Conservation (phyloP, 2,329 filamentous ascomycete species). For the Hypomyces rosellus region DNA sequence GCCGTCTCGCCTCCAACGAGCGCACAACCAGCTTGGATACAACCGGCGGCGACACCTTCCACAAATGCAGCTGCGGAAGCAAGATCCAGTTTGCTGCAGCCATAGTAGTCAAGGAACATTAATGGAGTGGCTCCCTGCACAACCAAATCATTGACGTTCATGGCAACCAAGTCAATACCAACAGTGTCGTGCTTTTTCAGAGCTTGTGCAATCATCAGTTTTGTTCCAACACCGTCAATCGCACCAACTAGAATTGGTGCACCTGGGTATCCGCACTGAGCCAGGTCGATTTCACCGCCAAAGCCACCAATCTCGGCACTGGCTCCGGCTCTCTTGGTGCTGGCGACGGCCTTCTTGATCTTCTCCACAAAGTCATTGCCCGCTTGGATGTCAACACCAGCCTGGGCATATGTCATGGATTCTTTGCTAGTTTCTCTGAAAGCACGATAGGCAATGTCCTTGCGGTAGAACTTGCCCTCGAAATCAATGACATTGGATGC, state of each 20-base stretch:
- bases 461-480: slow-evolving; percentile 83
- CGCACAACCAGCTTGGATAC: slow-evolving; percentile 76
- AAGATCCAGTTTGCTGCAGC: slow-evolving; percentile 80
- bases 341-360: slow-evolving; percentile 85
- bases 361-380: slow-evolving; percentile 88
- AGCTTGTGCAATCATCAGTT: slow-evolving; percentile 89
- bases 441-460: slow-evolving; percentile 80
- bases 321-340: slow-evolving; percentile 77
- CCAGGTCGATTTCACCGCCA: slow-evolving; percentile 60
- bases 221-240: slow-evolving; percentile 94
- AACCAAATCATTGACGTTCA: slow-evolving; percentile 98
- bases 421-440: slow-evolving; percentile 43
- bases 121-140: slow-evolving; percentile 92
- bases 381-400: slow-evolving; percentile 89
- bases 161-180: slow-evolving; percentile 92
- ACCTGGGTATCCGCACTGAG: slow-evolving; percentile 64
- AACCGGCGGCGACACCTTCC: slow-evolving; percentile 82
- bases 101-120: slow-evolving; percentile 98
- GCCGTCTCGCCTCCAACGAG: slow-evolving; percentile 96
- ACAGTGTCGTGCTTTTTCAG: slow-evolving; percentile 90
- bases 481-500: slow-evolving; percentile 64
- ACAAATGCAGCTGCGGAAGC: slow-evolving; percentile 78
- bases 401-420: slow-evolving; percentile 78
- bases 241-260: slow-evolving; percentile 83
- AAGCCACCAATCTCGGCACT: slow-evolving; percentile 95